Percentiles rank a stretch among this genome's conserved stretches.
phyloP scores from a whole-genome alignment of 2,329 filamentous ascomycete genomes.

The Aaosphaeria arxii region DNA sequence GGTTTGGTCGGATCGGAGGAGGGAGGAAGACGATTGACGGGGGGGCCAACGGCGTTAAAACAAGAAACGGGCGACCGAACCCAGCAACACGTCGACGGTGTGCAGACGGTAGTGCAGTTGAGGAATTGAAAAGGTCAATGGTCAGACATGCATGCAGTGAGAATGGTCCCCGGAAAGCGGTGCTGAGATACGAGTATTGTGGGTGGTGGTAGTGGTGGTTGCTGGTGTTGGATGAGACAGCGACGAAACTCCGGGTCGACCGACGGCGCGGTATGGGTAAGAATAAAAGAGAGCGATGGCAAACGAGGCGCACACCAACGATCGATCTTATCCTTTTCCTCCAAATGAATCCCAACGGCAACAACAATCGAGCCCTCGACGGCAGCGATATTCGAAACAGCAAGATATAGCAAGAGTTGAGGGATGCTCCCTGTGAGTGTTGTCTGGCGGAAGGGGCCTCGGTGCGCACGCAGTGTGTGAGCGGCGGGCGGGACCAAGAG shows the following conservation, averaged over 20 bases:
- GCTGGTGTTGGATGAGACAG: slow-evolving; percentile 26
- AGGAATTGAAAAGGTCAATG: slow-evolving; percentile 6
- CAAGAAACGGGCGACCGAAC: slow-evolving; percentile 3
- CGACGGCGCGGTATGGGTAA: slow-evolving; percentile 14
- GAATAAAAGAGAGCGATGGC: neutral
- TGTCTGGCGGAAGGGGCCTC: too few species aligned
- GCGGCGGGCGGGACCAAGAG: too few species aligned
- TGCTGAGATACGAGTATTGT: neutral
- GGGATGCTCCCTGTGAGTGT: too few species aligned
- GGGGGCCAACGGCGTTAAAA: slow-evolving; percentile 1
- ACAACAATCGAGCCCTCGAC: too few species aligned
- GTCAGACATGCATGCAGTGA: slow-evolving; percentile 22
- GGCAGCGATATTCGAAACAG: too few species aligned
- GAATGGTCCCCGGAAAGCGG: slow-evolving; percentile 13
- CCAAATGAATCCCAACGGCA: too few species aligned
- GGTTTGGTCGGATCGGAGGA: neutral
- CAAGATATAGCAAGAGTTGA: too few species aligned
- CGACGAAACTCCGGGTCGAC: slow-evolving; percentile 21
- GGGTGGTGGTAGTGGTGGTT: slow-evolving; percentile 6
- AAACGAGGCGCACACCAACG: neutral
- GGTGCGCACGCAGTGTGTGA: too few species aligned
- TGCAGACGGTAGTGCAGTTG: neutral
- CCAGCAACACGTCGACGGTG: neutral
- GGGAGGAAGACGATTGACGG: neutral
- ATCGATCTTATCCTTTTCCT: too few species aligned